Percentiles rank a stretch among this genome's conserved stretches.
These are phyloP conservation scores for Phyllostachys edulis DNA, from an alignment of 176 grass and related monocot species.

Conservation along the genomic window DNA sequence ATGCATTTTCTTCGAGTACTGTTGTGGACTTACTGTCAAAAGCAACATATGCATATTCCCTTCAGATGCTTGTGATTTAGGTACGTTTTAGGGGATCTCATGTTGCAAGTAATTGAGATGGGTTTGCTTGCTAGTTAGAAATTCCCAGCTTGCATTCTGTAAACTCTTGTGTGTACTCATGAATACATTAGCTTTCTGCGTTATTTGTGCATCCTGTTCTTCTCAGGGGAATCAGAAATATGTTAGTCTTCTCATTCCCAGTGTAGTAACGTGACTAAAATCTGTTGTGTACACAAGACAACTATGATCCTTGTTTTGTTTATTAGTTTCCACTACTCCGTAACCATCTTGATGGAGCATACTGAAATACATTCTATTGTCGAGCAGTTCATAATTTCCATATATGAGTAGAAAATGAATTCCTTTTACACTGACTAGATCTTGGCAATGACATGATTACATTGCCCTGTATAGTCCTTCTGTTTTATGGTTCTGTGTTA, in stretches of 20 bases:
- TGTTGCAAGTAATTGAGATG: neutral
- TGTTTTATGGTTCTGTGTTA: neutral
- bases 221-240: conserved; percentile 1
- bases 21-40: neutral
- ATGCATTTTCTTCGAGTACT: neutral
- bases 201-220: neutral
- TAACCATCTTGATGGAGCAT: neutral
- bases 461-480: neutral
- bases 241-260: neutral
- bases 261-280: neutral
- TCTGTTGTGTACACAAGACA: conserved; percentile 4
- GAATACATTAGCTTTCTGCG: neutral
- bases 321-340: neutral
- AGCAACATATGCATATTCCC: neutral
- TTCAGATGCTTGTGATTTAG: neutral
- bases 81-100: neutral
- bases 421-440: neutral
- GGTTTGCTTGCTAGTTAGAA: neutral
- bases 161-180: neutral
- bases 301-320: neutral
- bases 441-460: neutral
- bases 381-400: neutral
- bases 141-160: neutral
- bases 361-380: neutral
- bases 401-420: neutral